Percentiles rank a stretch among this genome's conserved stretches.
Conservation (phyloP, 345 rosid genomes). For the Syzygium aromaticum region DNA sequence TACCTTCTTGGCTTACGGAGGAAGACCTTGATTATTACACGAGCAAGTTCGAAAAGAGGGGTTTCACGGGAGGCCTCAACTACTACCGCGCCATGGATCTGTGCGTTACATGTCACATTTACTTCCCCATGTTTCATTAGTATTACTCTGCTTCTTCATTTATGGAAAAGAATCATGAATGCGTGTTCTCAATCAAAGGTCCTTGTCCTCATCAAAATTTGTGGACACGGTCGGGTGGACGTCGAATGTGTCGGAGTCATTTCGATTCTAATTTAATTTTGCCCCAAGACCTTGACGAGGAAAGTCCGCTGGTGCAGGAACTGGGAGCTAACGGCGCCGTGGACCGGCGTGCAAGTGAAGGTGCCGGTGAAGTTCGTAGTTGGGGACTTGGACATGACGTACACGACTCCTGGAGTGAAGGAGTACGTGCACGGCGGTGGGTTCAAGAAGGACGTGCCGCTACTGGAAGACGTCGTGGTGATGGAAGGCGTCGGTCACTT, state of each 20-base stretch:
- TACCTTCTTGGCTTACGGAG: constrained; percentile 67
- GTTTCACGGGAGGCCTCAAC: constrained; percentile 74
- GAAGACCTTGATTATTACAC: constrained; percentile 45
- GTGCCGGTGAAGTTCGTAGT: constrained; percentile 62
- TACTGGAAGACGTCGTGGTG: constrained; percentile 44
- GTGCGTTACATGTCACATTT: constrained; percentile 21
- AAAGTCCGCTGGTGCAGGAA: constrained; percentile 26
- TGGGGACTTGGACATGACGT: constrained; percentile 56
- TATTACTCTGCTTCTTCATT: background rate
- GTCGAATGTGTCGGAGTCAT: background rate
- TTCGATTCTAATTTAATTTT: background rate
- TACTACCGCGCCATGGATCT: constrained; percentile 69
- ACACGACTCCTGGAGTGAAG: constrained; percentile 52
- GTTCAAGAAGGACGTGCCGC: constrained; percentile 48
- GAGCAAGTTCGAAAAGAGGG: constrained; percentile 30
- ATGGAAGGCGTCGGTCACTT: constrained; percentile 65
- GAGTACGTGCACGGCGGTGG: constrained; percentile 42
- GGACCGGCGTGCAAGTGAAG: constrained; percentile 44
- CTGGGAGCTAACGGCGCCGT: constrained; percentile 70
- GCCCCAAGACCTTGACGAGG: background rate
- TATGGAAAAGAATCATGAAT: background rate
- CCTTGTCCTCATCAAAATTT: background rate
- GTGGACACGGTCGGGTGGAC: background rate
- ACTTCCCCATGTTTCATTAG: background rate
- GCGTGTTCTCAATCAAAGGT: background rate